Evolutionary conservation across 2,329 filamentous ascomycete genomes (phyloP).

Genomic region (Sordariomycetes sp.): DNA sequence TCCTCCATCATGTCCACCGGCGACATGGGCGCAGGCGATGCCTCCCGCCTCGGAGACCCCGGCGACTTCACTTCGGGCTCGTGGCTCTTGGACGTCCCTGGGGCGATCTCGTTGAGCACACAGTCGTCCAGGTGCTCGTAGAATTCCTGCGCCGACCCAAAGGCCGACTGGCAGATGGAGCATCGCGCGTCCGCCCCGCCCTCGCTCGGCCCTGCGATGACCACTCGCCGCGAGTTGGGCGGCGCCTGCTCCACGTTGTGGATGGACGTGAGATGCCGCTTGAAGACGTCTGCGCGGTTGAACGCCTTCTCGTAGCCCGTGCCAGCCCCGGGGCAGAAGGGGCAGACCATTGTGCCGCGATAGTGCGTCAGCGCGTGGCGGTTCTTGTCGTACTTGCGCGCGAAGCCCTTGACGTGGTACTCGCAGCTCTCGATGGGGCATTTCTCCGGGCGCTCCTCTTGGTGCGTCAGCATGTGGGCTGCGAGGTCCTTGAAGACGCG

Average conservation of each 20-base stretch:
- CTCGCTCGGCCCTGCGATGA: slow-evolving; percentile 15
- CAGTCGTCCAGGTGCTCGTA: slow-evolving; percentile 84
- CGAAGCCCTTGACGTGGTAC: slow-evolving; percentile 89
- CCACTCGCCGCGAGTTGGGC: slow-evolving; percentile 75
- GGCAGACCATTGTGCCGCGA: slow-evolving; percentile 96
- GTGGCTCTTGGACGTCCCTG: slow-evolving; percentile 12
- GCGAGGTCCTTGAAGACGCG: slow-evolving; percentile 55
- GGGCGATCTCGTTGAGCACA: slow-evolving; percentile 48
- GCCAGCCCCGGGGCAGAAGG: slow-evolving; percentile 84
- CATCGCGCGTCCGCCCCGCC: slow-evolving; percentile 62
- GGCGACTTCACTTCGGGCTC: slow-evolving; percentile 3
- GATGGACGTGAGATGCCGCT: slow-evolving; percentile 84
- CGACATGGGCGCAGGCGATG: background rate
- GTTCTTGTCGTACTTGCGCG: slow-evolving; percentile 97
- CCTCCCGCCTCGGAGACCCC: background rate
- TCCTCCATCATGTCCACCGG: slow-evolving; percentile 2
- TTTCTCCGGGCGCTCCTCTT: slow-evolving; percentile 87
- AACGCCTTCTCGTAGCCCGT: slow-evolving; percentile 89
- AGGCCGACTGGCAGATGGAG: slow-evolving; percentile 74
- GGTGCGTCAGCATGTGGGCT: slow-evolving; percentile 94
- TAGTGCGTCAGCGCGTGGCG: slow-evolving; percentile 93
- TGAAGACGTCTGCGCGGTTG: slow-evolving; percentile 94
- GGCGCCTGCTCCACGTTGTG: slow-evolving; percentile 92
- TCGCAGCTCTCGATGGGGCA: slow-evolving; percentile 91
- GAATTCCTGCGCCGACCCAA: slow-evolving; percentile 85